A percentile compares a stretch with the other conserved stretches of the same genome.
phyloP scores from a whole-genome alignment of 1,284 basidiomycete genomes.

The Ustilago xerochloae region DNA sequence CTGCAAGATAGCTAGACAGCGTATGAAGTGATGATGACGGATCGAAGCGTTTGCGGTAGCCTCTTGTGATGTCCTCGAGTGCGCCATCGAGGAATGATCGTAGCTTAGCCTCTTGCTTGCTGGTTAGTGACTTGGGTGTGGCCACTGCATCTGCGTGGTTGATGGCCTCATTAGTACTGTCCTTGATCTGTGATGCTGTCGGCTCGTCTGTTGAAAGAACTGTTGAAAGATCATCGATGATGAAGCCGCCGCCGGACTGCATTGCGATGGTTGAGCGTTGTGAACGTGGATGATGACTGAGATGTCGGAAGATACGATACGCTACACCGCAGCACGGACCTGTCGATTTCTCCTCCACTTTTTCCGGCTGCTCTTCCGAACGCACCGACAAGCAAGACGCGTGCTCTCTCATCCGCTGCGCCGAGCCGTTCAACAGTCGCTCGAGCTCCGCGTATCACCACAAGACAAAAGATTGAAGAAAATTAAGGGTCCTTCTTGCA shows the following conservation, averaged over 20 bases:
- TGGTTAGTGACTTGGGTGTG: slow-evolving; percentile 35
- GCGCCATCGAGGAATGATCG: slow-evolving; percentile 51
- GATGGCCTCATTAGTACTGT: background rate
- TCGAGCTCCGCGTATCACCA: slow-evolving; percentile 11
- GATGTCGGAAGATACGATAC: slow-evolving; percentile 3
- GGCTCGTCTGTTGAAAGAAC: slow-evolving; percentile 30
- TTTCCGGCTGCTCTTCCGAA: too few species aligned
- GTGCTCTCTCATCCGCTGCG: too few species aligned
- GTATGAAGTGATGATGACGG: slow-evolving; percentile 38
- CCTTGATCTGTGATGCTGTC: background rate
- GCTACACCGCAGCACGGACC: slow-evolving; percentile 9
- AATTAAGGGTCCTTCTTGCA: slow-evolving; percentile 2
- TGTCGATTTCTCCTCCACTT: slow-evolving; percentile 7
- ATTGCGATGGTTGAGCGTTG: background rate
- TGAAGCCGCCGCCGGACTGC: slow-evolving; percentile 42
- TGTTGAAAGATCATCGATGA: slow-evolving; percentile 40
- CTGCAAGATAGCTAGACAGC: slow-evolving; percentile 41
- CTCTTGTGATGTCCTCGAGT: slow-evolving; percentile 48
- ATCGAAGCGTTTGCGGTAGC: slow-evolving; percentile 55
- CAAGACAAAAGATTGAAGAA: background rate
- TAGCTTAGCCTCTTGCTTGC: slow-evolving; percentile 54
- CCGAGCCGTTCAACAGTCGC: background rate
- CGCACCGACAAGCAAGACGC: too few species aligned
- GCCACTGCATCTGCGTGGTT: slow-evolving; percentile 17
- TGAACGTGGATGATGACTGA: background rate